Conservation (phyloP, 2,329 filamentous ascomycete genomes). For the Hymenoscyphus occultus region DNA sequence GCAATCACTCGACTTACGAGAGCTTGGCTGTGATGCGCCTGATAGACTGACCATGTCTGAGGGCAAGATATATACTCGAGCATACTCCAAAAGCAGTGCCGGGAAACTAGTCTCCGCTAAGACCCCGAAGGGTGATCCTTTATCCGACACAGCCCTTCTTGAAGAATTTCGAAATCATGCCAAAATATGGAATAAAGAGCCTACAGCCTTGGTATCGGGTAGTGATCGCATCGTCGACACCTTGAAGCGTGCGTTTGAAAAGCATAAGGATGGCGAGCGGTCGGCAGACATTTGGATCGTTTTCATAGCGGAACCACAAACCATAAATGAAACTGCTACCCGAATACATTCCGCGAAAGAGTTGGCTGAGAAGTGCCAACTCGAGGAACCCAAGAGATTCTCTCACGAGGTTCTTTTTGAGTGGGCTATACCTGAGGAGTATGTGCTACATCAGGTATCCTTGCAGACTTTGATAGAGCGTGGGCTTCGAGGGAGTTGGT, state of each 20-base stretch:
- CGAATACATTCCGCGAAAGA: constrained; percentile 15
- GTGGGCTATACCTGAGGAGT: constrained; percentile 23
- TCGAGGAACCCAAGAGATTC: constrained; percentile 14
- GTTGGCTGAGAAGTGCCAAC: constrained; percentile 17
- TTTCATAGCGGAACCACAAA: constrained; percentile 18
- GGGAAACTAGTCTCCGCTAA: not conserved
- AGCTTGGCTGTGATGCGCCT: not conserved
- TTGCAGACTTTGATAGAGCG: constrained; percentile 21
- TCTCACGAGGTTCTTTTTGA: constrained; percentile 19
- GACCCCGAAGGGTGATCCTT: not conserved
- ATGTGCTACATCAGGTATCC: constrained; percentile 19
- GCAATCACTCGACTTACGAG: not conserved
- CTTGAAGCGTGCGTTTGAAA: constrained; percentile 20
- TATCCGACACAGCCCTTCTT: not conserved
- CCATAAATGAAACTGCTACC: constrained; percentile 1
- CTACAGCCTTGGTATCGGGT: not conserved
- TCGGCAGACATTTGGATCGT: constrained; percentile 15
- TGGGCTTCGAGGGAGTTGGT: constrained; percentile 15
- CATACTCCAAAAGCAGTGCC: not conserved
- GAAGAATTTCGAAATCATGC: not conserved
- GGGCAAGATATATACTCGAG: not conserved
- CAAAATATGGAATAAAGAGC: not conserved
- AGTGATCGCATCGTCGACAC: constrained; percentile 8
- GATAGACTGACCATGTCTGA: not conserved
- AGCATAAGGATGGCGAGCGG: constrained; percentile 13